A percentile compares a stretch with the other conserved stretches of the same genome.
Conservation (phyloP, 805 yeast species). For the Pichia paraexigua region DNA sequence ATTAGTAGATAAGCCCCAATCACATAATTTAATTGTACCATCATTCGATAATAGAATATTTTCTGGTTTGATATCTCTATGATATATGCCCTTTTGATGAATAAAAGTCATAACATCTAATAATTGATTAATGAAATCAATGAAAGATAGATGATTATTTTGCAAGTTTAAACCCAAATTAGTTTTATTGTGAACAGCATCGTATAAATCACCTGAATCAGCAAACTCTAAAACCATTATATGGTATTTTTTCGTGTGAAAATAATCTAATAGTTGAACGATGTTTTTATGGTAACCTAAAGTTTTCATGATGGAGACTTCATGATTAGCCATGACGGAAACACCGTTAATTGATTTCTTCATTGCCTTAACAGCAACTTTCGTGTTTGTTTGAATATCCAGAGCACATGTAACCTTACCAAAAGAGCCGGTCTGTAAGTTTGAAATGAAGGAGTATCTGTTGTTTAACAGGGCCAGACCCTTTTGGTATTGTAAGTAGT, state of each 20-base stretch:
- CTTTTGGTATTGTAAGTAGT: conserved; percentile 34
- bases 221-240: conserved; percentile 61
- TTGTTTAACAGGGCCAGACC: conserved; percentile 28
- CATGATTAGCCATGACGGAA: conserved; percentile 44
- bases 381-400: conserved; percentile 25
- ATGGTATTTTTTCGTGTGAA: conserved; percentile 45
- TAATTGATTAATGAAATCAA: conserved; percentile 39
- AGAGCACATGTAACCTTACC: conserved; percentile 51
- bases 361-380: conserved; percentile 52
- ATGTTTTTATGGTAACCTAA: conserved; percentile 44
- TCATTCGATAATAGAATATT: conserved; percentile 46
- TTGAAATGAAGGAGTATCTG: conserved; percentile 35
- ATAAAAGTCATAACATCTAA: conserved; percentile 43
- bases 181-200: conserved; percentile 34
- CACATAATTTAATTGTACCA: conserved; percentile 55
- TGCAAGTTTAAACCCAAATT: conserved; percentile 21
- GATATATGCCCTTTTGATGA: conserved; percentile 54
- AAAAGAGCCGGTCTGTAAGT: conserved; percentile 52
- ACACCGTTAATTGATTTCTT: conserved; percentile 36
- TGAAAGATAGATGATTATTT: conserved; percentile 18
- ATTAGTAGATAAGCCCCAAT: conserved; percentile 62
- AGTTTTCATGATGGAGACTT: conserved; percentile 36
- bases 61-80: conserved; percentile 70
- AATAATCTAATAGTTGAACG: conserved; percentile 49
- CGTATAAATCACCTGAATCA: conserved; percentile 60